Evolutionary conservation across 768 basidiomycete genomes (phyloP).

Genomic region (Suillus subalutaceus): DNA sequence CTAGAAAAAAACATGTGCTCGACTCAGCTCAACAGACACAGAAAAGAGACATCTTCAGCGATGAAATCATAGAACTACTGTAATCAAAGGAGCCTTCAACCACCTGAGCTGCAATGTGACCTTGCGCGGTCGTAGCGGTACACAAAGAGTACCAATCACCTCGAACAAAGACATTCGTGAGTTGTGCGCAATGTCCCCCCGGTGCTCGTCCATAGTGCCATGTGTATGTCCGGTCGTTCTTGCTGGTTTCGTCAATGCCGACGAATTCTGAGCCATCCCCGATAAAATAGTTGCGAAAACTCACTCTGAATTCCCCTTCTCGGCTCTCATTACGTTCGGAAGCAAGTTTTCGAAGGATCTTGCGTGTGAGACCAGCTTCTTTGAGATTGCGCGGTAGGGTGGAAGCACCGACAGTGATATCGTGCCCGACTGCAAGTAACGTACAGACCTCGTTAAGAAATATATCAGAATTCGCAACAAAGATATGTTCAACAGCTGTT

Average conservation of each 20-base stretch:
- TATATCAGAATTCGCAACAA: slow-evolving; percentile 14
- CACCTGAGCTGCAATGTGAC: too few relatives aligned
- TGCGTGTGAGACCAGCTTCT: slow-evolving; percentile 18
- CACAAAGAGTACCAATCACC: slow-evolving; percentile 36
- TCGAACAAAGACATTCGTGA: slow-evolving; percentile 26
- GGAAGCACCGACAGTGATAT: slow-evolving; percentile 21
- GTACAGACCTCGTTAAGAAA: slow-evolving; percentile 27
- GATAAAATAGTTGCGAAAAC: slow-evolving; percentile 6
- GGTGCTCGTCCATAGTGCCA: slow-evolving; percentile 7
- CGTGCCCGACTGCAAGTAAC: slow-evolving; percentile 27
- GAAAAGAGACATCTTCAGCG: not conserved
- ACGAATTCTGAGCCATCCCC: slow-evolving; percentile 26
- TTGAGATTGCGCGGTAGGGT: slow-evolving; percentile 22
- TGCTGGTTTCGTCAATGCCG: slow-evolving; percentile 35
- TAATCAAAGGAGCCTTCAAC: not conserved
- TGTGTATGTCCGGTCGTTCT: slow-evolving; percentile 28
- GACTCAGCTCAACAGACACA: not conserved
- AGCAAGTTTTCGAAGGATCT: slow-evolving; percentile 11
- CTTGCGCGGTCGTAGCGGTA: slow-evolving; percentile 30
- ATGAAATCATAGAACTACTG: not conserved
- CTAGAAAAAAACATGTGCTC: not conserved
- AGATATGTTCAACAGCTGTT: slow-evolving; percentile 25
- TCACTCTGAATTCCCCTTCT: slow-evolving; percentile 19
- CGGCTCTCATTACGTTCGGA: slow-evolving; percentile 10
- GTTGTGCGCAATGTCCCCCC: slow-evolving; percentile 8